Conservation (phyloP, 441 rosid species). For the Eruca vesicaria region DNA sequence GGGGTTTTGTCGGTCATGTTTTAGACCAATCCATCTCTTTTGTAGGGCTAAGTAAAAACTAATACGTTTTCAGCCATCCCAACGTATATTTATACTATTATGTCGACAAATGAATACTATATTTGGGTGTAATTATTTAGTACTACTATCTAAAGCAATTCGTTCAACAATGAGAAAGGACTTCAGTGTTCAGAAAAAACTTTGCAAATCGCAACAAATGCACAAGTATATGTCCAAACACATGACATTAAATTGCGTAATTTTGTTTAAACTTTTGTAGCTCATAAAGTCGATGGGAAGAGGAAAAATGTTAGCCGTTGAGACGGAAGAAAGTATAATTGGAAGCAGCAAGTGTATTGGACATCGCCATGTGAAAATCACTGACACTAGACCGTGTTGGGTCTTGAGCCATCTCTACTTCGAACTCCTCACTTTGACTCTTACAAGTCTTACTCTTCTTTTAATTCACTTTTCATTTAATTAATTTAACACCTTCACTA, state of each 20-base stretch:
- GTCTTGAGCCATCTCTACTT: conserved; percentile 35
- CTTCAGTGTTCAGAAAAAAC: neutral
- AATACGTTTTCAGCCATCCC: conserved; percentile 2
- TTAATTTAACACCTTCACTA: conserved; percentile 19
- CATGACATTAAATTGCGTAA: conserved; percentile 31
- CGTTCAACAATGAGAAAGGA: neutral
- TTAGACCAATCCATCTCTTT: conserved; percentile 7
- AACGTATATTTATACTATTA: neutral
- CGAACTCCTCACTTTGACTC: conserved; percentile 37
- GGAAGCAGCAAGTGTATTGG: conserved; percentile 28
- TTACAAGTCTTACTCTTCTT: conserved; percentile 32
- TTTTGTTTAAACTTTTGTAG: conserved; percentile 19
- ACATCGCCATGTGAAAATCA: conserved; percentile 33
- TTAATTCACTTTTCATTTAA: conserved; percentile 22
- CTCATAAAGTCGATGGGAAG: conserved; percentile 13
- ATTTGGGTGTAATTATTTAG: neutral
- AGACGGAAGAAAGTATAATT: neutral
- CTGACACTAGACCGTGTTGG: conserved; percentile 34
- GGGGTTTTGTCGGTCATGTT: conserved; percentile 29
- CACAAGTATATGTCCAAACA: conserved; percentile 20
- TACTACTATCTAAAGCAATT: neutral
- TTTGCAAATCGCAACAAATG: neutral
- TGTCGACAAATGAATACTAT: neutral
- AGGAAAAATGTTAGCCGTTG: conserved; percentile 23
- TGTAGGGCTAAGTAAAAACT: neutral